Evolutionary conservation across 768 basidiomycete genomes (phyloP).

Genomic region (Suillus sp.): DNA sequence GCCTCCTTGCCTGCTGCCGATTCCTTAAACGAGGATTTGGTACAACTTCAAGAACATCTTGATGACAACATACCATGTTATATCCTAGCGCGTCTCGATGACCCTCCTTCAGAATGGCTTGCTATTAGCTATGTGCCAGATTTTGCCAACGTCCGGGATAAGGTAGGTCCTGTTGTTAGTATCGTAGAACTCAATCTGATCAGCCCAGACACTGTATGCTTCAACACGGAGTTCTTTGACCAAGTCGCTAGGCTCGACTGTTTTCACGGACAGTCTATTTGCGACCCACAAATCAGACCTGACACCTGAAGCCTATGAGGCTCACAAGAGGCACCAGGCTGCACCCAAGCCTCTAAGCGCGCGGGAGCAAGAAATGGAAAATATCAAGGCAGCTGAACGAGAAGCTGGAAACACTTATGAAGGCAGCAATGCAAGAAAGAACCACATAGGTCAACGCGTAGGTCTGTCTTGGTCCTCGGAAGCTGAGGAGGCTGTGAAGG

Average conservation of each 20-base stretch:
- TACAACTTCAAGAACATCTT: conserved; percentile 55
- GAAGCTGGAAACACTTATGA: conserved; percentile 54
- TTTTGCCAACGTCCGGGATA: conserved; percentile 75
- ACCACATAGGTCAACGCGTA: conserved; percentile 59
- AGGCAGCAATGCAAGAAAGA: conserved; percentile 56
- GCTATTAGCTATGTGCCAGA: conserved; percentile 84
- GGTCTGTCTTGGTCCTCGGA: conserved; percentile 71
- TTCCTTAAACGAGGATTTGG: conserved; percentile 64
- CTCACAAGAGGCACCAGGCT: conserved; percentile 67
- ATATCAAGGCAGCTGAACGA: conserved; percentile 77
- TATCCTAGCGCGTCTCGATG: conserved; percentile 66
- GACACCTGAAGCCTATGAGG: conserved; percentile 67
- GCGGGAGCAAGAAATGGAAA: conserved; percentile 80
- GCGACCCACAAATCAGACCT: conserved; percentile 73
- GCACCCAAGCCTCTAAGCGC: conserved; percentile 84
- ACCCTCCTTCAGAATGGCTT: conserved; percentile 66
- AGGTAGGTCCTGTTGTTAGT: conserved; percentile 46
- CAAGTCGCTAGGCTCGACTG: conserved; percentile 71
- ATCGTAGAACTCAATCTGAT: background rate
- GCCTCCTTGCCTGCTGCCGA: conserved; percentile 48
- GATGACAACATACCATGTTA: conserved; percentile 72
- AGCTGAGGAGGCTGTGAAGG: conserved; percentile 62
- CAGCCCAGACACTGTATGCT: conserved; percentile 81
- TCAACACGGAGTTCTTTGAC: conserved; percentile 71
- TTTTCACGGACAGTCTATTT: conserved; percentile 75